phyloP scores from a whole-genome alignment of 2,329 filamentous ascomycete species.

The Tolypocladium pustulatum region DNA sequence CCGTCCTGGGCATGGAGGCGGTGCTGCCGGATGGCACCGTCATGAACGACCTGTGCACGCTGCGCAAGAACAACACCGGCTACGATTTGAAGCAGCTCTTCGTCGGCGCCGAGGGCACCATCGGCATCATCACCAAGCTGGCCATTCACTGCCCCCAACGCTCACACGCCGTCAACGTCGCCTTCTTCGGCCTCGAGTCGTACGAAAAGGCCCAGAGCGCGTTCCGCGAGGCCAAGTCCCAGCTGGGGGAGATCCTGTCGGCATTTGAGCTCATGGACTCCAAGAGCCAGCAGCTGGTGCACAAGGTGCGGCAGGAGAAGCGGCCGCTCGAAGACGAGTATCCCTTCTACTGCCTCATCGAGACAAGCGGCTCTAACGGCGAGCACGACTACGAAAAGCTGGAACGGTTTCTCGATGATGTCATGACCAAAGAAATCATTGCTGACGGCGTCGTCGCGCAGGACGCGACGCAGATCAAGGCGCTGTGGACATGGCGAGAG shows the following conservation, averaged over 20 bases:
- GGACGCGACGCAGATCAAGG: constrained; percentile 78
- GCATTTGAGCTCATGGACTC: constrained; percentile 97
- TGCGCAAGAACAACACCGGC: constrained; percentile 97
- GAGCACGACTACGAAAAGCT: constrained; percentile 94
- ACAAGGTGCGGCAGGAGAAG: constrained; percentile 63
- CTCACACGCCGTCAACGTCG: constrained; percentile 83
- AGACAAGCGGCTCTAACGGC: constrained; percentile 88
- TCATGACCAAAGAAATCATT: constrained; percentile 82
- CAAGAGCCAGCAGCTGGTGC: constrained; percentile 67
- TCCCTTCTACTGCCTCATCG: constrained; percentile 93
- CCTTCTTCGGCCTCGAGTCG: constrained; percentile 82
- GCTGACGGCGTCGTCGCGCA: constrained; percentile 85
- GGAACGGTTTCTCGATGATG: constrained; percentile 78
- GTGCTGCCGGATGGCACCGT: constrained; percentile 90
- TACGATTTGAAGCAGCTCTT: constrained; percentile 97
- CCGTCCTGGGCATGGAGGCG: constrained; percentile 81
- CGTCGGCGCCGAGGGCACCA: constrained; percentile 89
- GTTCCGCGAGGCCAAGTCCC: constrained; percentile 79
- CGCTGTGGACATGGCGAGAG: constrained; percentile 88
- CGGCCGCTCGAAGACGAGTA: constrained; percentile 73
- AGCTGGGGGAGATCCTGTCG: constrained; percentile 89
- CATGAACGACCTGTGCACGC: constrained; percentile 73
- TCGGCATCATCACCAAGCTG: constrained; percentile 86
- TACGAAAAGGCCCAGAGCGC: constrained; percentile 82
- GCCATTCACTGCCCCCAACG: constrained; percentile 84